Conservation (phyloP, 352 stramenopile genomes). For the Phytophthora hybrid region DNA sequence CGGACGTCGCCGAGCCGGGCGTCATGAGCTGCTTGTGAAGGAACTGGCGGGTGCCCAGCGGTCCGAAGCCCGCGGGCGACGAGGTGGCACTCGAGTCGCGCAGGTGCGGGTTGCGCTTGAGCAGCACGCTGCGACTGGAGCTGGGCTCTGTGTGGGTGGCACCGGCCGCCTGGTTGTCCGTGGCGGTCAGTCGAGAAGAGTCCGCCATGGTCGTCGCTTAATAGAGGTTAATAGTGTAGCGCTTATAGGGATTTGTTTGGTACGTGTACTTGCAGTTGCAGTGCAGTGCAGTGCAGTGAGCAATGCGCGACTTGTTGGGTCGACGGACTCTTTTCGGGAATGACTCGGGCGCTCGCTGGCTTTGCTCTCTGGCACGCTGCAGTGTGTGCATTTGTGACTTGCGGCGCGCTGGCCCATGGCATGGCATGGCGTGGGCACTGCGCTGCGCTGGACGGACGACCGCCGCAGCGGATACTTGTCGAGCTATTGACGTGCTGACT, state of each 20-base stretch:
- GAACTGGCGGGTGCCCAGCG: conserved; percentile 35
- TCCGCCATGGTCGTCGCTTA: conserved; percentile 29
- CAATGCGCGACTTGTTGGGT: conserved; percentile 21
- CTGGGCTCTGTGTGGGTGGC: neutral
- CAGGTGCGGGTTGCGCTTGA: conserved; percentile 43
- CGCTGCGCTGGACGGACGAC: conserved; percentile 23
- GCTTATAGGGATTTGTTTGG: neutral
- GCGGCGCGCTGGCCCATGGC: neutral
- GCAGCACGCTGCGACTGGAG: conserved; percentile 15
- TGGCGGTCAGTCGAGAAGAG: conserved; percentile 17
- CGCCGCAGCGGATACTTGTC: conserved; percentile 10
- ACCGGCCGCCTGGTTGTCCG: neutral
- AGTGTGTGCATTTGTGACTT: neutral
- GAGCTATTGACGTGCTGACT: conserved; percentile 29
- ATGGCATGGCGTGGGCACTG: no score
- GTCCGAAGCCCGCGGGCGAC: conserved; percentile 32
- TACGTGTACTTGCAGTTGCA: conserved; percentile 1
- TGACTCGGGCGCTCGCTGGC: conserved; percentile 12
- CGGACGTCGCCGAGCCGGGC: conserved; percentile 42
- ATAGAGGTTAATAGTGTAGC: conserved; percentile 1
- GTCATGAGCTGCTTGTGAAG: conserved; percentile 45
- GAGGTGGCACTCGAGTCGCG: conserved; percentile 3
- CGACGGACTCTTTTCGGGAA: conserved; percentile 39
- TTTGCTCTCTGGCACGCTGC: neutral
- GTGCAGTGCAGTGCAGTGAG: conserved; percentile 8